These are phyloP conservation scores for Ceratobasidium sp. DNA, from an alignment of 1,284 basidiomycete species.

Conservation along the genomic window DNA sequence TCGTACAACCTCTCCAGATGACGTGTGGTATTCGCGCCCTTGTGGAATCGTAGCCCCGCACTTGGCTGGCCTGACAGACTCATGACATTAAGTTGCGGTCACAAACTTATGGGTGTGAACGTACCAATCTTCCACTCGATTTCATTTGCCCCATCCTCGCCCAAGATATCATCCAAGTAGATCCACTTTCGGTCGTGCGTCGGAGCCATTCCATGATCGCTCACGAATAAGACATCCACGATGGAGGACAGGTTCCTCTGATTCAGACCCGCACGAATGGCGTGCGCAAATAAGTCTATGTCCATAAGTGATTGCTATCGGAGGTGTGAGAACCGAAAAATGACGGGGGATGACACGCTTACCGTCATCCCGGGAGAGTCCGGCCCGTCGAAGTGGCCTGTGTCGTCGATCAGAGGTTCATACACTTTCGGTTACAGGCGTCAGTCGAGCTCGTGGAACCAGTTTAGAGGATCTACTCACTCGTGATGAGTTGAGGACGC, in stretches of 20 bases:
- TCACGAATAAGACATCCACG: conserved; percentile 90
- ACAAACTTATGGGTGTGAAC: neutral
- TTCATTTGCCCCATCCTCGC: conserved; percentile 69
- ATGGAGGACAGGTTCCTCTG: conserved; percentile 83
- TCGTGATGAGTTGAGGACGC: conserved; percentile 83
- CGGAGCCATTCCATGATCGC: conserved; percentile 93
- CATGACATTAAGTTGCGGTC: neutral
- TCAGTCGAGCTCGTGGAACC: neutral
- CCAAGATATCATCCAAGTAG: conserved; percentile 88
- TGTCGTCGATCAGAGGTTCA: conserved; percentile 82
- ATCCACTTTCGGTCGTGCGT: conserved; percentile 81
- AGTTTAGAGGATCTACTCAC: conserved; percentile 61
- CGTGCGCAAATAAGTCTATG: conserved; percentile 82
- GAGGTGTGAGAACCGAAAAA: no score
- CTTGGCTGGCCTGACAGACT: conserved; percentile 77
- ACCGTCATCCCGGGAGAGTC: conserved; percentile 79
- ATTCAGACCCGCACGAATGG: conserved; percentile 72
- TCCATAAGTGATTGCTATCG: conserved; percentile 71
- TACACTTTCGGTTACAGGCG: conserved; percentile 65
- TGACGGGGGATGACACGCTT: no score
- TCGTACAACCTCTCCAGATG: conserved; percentile 69
- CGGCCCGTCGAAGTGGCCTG: conserved; percentile 84
- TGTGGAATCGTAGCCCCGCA: conserved; percentile 81
- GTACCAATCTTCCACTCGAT: conserved; percentile 65
- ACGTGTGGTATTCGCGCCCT: conserved; percentile 67